A percentile compares a stretch with the other conserved stretches of the same genome.
Evolutionary conservation across 352 stramenopile species (phyloP).

Genomic region (Pythium phragmitis): DNA sequence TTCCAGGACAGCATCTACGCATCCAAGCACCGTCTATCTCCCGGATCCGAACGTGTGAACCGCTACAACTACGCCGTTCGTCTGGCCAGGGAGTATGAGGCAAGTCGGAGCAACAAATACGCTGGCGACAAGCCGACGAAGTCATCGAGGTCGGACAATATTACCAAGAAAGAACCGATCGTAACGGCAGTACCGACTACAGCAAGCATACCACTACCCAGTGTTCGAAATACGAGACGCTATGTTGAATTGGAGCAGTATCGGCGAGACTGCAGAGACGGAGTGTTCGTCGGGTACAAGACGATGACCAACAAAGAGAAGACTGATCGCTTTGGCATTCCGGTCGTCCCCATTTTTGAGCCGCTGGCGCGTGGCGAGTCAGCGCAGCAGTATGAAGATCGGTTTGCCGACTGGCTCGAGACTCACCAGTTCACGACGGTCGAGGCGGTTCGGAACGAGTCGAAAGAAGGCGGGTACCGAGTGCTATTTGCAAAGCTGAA

Average conservation of each 20-base stretch:
- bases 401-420: conserved; percentile 8
- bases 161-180: neutral
- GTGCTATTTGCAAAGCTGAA: conserved; percentile 11
- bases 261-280: neutral
- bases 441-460: conserved; percentile 20
- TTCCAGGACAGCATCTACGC: neutral
- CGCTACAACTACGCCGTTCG: no score
- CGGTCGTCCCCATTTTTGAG: conserved; percentile 8
- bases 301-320: conserved; percentile 3
- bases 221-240: neutral
- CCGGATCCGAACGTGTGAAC: no score
- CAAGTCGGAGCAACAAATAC: no score
- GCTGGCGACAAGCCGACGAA: neutral
- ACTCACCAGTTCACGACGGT: neutral
- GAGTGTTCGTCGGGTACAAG: neutral
- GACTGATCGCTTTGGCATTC: neutral
- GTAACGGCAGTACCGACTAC: no score
- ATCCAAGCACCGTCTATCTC: no score
- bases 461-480: neutral
- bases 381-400: conserved; percentile 5
- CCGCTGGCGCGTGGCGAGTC: conserved; percentile 7
- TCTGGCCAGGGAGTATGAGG: no score
- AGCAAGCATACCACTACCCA: no score
- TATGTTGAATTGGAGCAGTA: neutral
- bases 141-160: neutral